Base-by-base conservation (phyloP, 257 asterid genomes). In the Solanum bulbocastanum region DNA sequence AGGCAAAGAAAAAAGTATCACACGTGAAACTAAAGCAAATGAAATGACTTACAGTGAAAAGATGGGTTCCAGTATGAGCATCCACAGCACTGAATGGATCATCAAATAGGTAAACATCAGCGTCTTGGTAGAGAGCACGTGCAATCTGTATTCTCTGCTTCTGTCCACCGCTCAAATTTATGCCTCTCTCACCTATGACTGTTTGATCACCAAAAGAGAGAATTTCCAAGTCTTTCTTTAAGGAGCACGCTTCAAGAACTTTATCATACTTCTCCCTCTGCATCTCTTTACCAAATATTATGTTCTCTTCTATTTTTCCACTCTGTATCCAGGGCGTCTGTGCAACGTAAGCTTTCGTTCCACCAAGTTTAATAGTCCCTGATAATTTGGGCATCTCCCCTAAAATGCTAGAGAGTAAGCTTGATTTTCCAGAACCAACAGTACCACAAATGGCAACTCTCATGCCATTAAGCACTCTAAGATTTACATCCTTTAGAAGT, bases 41-140 rank as follows among this genome's bases (percentile, higher is more conserved):
- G 40, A 40, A n/a, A 30, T 78, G 66, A 85, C 91, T 94, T 91
- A 96, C 99, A 72, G 93, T 94, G 90, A 96, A 95, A 87, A 96
- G 92, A 92, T 96, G 98, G 84, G 90, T 90, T 90, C 99, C 98
- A 1, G 98, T 96, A 89, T 96, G 98, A 82, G 98, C 98, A 95
- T 96, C 99, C 68, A 96, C 99, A 68, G 98, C 98, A 90, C 99
- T 96, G 79, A 95, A 96, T 6, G 98, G 99, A 90, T 96, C 99
- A 87, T 96, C 99, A 78, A 96, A 95, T 81, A 95, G 87, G 88
- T 95, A 96, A 62, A 96, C 88, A 66, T 94, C 98, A 10, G 98
- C 98, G 68, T 96, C 98, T 86, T 96, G 98, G 86, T 94, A 95
- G 9, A 95, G 88, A 42, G 99, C 98, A 13, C 99, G 95, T 20